A percentile compares a stretch with the other conserved stretches of the same genome.
These are phyloP conservation scores for Emergomyces africanus DNA, from an alignment of 2,329 filamentous ascomycete species.

Conservation along the genomic window DNA sequence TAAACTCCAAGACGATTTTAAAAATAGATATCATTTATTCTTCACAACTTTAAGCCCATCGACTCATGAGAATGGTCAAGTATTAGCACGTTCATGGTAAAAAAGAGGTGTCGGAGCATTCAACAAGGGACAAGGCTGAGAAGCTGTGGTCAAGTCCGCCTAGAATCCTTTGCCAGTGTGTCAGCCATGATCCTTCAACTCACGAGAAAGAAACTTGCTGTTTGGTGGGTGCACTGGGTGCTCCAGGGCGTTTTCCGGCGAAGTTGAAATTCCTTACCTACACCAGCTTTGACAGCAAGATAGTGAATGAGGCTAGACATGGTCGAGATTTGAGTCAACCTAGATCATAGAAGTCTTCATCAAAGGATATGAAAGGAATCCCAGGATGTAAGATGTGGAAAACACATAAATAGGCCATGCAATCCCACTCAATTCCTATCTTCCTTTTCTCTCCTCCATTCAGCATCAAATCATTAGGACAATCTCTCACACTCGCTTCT, in stretches of 20 bases:
- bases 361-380: neutral
- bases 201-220: neutral
- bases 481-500: neutral
- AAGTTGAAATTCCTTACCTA: neutral
- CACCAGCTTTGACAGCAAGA: neutral
- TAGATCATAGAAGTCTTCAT: neutral
- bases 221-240: neutral
- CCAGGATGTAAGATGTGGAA: neutral
- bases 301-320: neutral
- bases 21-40: neutral
- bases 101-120: neutral
- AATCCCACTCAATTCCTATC: conserved; percentile 1
- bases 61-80: conserved; percentile 1
- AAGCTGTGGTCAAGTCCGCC: neutral
- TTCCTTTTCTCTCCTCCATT: neutral
- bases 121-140: neutral
- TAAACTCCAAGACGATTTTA: neutral
- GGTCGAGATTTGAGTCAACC: neutral
- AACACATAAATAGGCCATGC: conserved; percentile 6
- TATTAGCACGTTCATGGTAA: neutral
- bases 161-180: neutral
- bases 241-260: neutral
- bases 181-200: neutral
- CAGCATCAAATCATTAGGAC: conserved; percentile 3
- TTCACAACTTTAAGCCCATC: conserved; percentile 1